A percentile compares a stretch with the other conserved stretches of the same genome.
These are phyloP conservation scores for Rhizopogon sp. DNA, from an alignment of 768 basidiomycete genomes.

Conservation along the genomic window DNA sequence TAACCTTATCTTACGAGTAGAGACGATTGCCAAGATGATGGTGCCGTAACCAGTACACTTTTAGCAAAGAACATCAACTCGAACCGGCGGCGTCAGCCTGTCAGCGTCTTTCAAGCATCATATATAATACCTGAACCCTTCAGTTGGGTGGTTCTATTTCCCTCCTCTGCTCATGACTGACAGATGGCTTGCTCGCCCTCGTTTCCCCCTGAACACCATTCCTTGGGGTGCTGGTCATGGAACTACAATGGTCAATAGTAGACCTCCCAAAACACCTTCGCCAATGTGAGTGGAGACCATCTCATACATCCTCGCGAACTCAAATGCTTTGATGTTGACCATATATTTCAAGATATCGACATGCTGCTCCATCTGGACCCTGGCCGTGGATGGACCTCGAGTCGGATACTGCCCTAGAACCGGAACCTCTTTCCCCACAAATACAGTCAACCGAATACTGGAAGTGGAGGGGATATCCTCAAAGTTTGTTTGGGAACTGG, in stretches of 20 bases:
- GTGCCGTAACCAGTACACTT: not conserved
- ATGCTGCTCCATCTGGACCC: constrained; percentile 38
- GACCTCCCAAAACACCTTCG: constrained; percentile 16
- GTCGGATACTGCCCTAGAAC: not conserved
- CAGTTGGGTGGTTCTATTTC: not conserved
- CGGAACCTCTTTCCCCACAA: constrained; percentile 6
- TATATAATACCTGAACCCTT: not conserved
- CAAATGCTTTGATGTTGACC: not conserved
- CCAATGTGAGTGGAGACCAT: constrained; percentile 14
- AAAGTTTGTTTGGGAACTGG: constrained; percentile 46
- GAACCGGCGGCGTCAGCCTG: not conserved
- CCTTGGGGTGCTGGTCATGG: not conserved
- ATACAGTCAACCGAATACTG: not conserved
- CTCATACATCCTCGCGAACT: not conserved
- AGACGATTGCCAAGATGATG: not conserved
- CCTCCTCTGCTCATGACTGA: not conserved
- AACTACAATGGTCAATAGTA: not conserved
- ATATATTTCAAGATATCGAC: constrained; percentile 17
- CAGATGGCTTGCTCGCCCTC: not conserved
- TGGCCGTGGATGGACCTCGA: constrained; percentile 21
- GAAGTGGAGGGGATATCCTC: constrained; percentile 34
- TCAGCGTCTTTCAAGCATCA: not conserved
- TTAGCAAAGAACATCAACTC: not conserved
- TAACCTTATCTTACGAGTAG: too few species aligned
- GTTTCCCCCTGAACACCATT: not conserved